Evolutionary conservation across 148 eudicot species (phyloP), one percentile per base, ranked within the genome.

Genomic region (Silene conica): DNA sequence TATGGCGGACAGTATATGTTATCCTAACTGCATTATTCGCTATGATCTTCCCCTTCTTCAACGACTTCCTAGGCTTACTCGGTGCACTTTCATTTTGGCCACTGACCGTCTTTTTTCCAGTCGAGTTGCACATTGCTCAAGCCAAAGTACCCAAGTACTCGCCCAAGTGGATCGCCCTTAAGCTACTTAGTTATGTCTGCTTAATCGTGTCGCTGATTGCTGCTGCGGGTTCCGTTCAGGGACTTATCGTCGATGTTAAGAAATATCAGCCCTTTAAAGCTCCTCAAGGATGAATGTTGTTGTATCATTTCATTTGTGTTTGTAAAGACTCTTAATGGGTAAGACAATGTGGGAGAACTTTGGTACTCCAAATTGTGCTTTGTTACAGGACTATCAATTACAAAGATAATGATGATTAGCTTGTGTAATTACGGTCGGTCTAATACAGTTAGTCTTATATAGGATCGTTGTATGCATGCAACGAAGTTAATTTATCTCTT

Each of bases 1-100:
- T 87, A 2, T 94, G 97, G 97, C 83, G 98, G 73, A 87, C 97
- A 8, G 13, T 54, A 0, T 94, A 94, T 46, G 98, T 94, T 1
- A 77, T 87, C 11, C 14, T 91, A 8, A 86, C 97, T 0, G 82
- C 96, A 0, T 8, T 91, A 5, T 15, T 89, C 2, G 98, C 98
- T 21, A 89, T 89, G 93, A 74, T 91, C 16, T 88, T 94, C 59
- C 98, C 98, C 6, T 94, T 91, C 85, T 94, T 94, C 96, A 94
- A 94, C 43, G 87, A 85, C 38, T 86, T 94, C 86, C 77, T 94
- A 20, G 97, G 97, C 2, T 45, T 94, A 63, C 77, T 92, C 8
- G 98, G 98, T 4, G 91, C 98, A 0, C 77, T 83, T 0, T 83
- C 98, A 0, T 94, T 91, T 76, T 94, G 90, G 80, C 97, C 92